Percentiles rank a stretch among this genome's conserved stretches.
These are phyloP conservation scores for Solanum pinnatisectum DNA, from an alignment of 257 asterid genomes.

Conservation along the genomic window DNA sequence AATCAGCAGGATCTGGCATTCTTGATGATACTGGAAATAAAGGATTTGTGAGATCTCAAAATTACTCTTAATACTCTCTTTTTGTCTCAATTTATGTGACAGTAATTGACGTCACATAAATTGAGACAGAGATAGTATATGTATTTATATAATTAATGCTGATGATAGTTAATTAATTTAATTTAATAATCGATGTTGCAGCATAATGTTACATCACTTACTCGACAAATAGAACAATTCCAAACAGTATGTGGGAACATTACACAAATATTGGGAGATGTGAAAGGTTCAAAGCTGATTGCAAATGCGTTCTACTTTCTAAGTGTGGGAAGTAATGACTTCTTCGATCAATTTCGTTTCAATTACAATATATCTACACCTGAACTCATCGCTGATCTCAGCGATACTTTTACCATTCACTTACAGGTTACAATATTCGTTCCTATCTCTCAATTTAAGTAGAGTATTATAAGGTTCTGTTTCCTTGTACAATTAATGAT, in stretches of 20 bases:
- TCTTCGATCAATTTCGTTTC: slow-evolving; percentile 21
- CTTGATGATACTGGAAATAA: slow-evolving; percentile 20
- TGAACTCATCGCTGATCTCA: slow-evolving; percentile 14
- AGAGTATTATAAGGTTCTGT: background rate
- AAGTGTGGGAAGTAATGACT: slow-evolving; percentile 55
- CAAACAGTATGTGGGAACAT: slow-evolving; percentile 20
- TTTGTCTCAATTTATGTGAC: background rate
- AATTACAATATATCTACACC: slow-evolving; percentile 3
- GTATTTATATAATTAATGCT: background rate
- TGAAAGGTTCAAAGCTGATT: slow-evolving; percentile 22
- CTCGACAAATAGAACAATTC: slow-evolving; percentile 35
- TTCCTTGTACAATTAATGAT: background rate
- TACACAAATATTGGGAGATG: slow-evolving; percentile 21
- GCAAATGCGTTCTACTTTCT: slow-evolving; percentile 33
- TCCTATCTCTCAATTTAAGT: background rate
- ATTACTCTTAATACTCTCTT: background rate
- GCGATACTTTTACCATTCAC: slow-evolving; percentile 12
- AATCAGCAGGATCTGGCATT: slow-evolving; percentile 56
- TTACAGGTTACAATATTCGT: slow-evolving; percentile 15
- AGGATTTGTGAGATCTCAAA: slow-evolving; percentile 3
- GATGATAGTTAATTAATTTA: background rate
- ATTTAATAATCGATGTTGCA: background rate
- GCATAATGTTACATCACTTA: slow-evolving; percentile 19
- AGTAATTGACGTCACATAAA: background rate
- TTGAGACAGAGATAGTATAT: background rate